Evolutionary conservation across 2,329 filamentous ascomycete species (phyloP).

Genomic region (Trichophyton rubrum): DNA sequence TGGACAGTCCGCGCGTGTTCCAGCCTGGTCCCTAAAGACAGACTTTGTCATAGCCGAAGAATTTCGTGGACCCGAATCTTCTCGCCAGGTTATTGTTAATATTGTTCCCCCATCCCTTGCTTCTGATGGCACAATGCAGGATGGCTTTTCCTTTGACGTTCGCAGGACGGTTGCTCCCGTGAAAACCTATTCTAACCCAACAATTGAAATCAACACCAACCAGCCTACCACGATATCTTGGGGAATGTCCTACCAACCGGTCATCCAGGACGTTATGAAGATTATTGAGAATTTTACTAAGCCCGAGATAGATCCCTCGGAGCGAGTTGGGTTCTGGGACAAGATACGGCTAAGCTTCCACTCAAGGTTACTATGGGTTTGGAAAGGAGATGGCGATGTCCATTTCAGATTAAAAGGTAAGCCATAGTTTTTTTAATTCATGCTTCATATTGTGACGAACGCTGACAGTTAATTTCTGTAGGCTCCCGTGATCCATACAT

Average conservation of each 20-base stretch:
- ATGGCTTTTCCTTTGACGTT: constrained; percentile 72
- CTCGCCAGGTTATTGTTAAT: constrained; percentile 65
- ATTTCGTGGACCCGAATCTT: constrained; percentile 67
- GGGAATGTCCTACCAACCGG: constrained; percentile 95
- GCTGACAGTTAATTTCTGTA: constrained; percentile 12
- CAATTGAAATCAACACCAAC: constrained; percentile 82
- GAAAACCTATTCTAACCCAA: constrained; percentile 91
- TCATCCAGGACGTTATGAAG: constrained; percentile 99
- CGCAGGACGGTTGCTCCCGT: constrained; percentile 85
- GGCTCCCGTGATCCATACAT: constrained; percentile 81
- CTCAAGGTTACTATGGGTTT: constrained; percentile 74
- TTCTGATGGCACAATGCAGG: constrained; percentile 42
- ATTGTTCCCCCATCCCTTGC: constrained; percentile 61
- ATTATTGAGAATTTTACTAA: constrained; percentile 96
- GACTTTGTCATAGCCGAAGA: constrained; percentile 97
- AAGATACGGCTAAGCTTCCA: constrained; percentile 93
- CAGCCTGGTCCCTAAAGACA: constrained; percentile 71
- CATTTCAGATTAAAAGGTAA: constrained; percentile 80
- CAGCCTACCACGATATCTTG: constrained; percentile 89
- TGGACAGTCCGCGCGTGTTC: constrained; percentile 64
- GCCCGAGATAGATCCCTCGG: constrained; percentile 82
- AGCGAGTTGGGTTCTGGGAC: constrained; percentile 95
- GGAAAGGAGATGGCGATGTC: constrained; percentile 92
- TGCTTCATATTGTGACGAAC: too few relatives aligned
- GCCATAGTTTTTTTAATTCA: neutral